A percentile compares a stretch with the other conserved stretches of the same genome.
phyloP scores from a whole-genome alignment of 2,329 filamentous ascomycete genomes.

The Trichophyton benhamiae region DNA sequence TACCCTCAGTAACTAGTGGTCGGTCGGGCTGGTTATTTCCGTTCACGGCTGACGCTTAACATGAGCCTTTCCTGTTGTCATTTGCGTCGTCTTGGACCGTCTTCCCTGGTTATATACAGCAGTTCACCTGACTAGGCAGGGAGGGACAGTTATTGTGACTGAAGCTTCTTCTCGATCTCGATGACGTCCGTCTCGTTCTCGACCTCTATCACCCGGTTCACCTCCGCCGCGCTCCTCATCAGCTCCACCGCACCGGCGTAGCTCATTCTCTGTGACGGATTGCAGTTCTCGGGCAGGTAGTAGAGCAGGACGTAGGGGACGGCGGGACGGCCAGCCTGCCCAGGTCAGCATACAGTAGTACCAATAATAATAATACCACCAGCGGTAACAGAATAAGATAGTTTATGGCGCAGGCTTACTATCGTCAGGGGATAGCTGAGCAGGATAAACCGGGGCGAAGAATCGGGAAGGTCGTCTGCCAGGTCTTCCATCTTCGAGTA shows the following conservation, averaged over 20 bases:
- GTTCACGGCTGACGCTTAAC: too few relatives aligned
- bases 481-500: conserved; percentile 74
- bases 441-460: conserved; percentile 77
- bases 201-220: conserved; percentile 77
- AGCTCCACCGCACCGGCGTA: conserved; percentile 94
- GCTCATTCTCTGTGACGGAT: conserved; percentile 75
- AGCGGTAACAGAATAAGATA: neutral
- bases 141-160: conserved; percentile 7
- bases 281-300: conserved; percentile 87
- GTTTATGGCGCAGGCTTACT: conserved; percentile 37
- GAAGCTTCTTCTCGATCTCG: conserved; percentile 59
- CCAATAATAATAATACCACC: neutral
- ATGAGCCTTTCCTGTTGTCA: too few relatives aligned
- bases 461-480: conserved; percentile 80
- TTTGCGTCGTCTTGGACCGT: too few relatives aligned
- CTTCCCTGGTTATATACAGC: too few relatives aligned
- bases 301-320: conserved; percentile 92
- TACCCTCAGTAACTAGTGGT: too few relatives aligned
- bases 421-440: conserved; percentile 83
- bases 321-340: conserved; percentile 59
- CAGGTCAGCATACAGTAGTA: conserved; percentile 38
- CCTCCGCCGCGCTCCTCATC: conserved; percentile 85
- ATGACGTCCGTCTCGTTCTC: conserved; percentile 68
- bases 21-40: too few relatives aligned
- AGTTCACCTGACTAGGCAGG: too few relatives aligned